Evolutionary conservation across 345 rosid species (phyloP).

Genomic region (Alliaria petiolata): DNA sequence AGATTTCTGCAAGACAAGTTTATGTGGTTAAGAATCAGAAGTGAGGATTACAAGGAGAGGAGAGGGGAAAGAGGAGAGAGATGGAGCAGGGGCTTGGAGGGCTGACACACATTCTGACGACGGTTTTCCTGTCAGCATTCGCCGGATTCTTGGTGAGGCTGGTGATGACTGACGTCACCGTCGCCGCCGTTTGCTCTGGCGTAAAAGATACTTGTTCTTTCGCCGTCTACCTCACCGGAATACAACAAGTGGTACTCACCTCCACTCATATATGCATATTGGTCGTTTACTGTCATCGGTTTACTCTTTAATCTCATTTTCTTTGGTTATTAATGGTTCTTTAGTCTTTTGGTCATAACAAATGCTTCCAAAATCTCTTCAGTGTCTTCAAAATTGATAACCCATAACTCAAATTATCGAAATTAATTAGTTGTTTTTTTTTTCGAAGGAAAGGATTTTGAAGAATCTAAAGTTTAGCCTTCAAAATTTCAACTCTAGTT

Average conservation of each 20-base stretch:
- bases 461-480: too few relatives aligned
- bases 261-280: too few relatives aligned
- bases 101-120: slow-evolving; percentile 50
- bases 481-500: too few relatives aligned
- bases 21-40: not conserved
- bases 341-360: too few relatives aligned
- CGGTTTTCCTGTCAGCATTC: slow-evolving; percentile 52
- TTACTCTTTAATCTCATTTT: too few relatives aligned
- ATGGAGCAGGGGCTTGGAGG: slow-evolving; percentile 29
- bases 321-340: too few relatives aligned
- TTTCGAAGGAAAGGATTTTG: too few relatives aligned
- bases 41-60: not conserved
- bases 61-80: not conserved
- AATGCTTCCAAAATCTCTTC: too few relatives aligned
- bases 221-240: slow-evolving; percentile 80
- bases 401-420: too few relatives aligned
- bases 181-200: slow-evolving; percentile 69
- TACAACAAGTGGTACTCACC: slow-evolving; percentile 66
- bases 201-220: slow-evolving; percentile 63
- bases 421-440: too few relatives aligned
- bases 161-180: slow-evolving; percentile 72
- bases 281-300: too few relatives aligned
- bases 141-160: slow-evolving; percentile 45
- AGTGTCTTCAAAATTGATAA: too few relatives aligned
- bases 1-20: not conserved